Percentiles rank a stretch among this genome's conserved stretches.
phyloP scores from a whole-genome alignment of 139 green algal species.

The Micractinium sp. region DNA sequence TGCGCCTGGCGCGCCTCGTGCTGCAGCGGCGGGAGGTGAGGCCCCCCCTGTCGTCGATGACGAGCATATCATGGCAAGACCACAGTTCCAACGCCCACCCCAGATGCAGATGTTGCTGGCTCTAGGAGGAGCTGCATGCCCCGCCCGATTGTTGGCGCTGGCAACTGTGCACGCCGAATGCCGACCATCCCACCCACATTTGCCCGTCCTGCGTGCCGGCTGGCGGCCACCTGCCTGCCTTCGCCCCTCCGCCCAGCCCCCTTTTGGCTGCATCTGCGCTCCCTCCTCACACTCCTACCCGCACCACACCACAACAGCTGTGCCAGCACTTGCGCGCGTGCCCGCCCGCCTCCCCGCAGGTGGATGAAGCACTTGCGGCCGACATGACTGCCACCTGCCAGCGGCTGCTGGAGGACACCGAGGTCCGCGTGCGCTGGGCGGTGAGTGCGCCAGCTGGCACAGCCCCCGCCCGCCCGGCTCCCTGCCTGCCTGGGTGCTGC shows the following conservation, averaged over 20 bases:
- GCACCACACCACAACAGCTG: too few relatives aligned
- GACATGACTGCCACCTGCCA: conserved; percentile 22
- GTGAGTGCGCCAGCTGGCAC: conserved; percentile 37
- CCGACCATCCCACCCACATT: too few relatives aligned
- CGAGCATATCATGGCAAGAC: too few relatives aligned
- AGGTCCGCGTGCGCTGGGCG: conserved; percentile 67
- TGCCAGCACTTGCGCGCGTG: neutral
- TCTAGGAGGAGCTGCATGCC: too few relatives aligned
- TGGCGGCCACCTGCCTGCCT: neutral
- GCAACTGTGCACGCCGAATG: too few relatives aligned
- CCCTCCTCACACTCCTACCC: neutral
- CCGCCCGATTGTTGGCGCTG: neutral
- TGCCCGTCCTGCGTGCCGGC: neutral
- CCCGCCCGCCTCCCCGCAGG: neutral
- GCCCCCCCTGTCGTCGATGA: neutral
- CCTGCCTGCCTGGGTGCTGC: too few relatives aligned
- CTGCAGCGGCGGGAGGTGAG: conserved; percentile 11
- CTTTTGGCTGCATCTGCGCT: neutral
- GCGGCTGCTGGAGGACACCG: conserved; percentile 26
- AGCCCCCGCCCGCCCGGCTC: too few relatives aligned
- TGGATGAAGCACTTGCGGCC: neutral
- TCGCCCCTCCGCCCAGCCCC: neutral
- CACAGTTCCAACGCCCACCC: neutral
- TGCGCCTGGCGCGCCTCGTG: conserved; percentile 51
- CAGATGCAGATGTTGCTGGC: neutral